phyloP scores from a whole-genome alignment of 2,329 filamentous ascomycete species.

The Diplodia sapinea region DNA sequence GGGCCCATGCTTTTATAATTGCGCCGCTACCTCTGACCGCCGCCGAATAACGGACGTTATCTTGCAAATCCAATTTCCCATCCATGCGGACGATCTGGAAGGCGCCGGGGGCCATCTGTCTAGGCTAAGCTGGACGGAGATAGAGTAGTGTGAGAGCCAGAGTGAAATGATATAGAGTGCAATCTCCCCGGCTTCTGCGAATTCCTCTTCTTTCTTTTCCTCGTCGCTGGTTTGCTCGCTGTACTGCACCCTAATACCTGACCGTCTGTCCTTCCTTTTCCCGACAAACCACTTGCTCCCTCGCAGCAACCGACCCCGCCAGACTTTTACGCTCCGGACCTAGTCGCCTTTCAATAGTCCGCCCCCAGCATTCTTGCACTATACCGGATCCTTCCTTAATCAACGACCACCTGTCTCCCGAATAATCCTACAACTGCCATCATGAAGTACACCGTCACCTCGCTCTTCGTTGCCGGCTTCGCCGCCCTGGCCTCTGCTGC shows the following conservation, averaged over 20 bases:
- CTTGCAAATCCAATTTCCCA: slow-evolving; percentile 22
- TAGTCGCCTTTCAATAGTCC: slow-evolving; percentile 22
- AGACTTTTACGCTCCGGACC: neutral
- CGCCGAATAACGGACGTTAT: slow-evolving; percentile 16
- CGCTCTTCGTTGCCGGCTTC: slow-evolving; percentile 53
- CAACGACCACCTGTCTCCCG: neutral
- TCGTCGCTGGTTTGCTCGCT: slow-evolving; percentile 2
- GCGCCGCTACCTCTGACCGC: neutral
- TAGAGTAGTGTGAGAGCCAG: neutral
- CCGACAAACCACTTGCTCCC: neutral
- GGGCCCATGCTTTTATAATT: neutral
- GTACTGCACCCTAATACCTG: slow-evolving; percentile 3
- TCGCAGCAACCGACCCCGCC: slow-evolving; percentile 1
- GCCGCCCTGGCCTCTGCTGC: slow-evolving; percentile 51
- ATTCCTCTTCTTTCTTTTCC: neutral
- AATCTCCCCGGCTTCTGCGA: neutral
- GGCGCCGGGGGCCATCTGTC: neutral
- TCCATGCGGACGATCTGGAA: slow-evolving; percentile 27
- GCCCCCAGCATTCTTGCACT: slow-evolving; percentile 13
- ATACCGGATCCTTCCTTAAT: slow-evolving; percentile 2
- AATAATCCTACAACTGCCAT: slow-evolving; percentile 35
- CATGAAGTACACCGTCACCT: slow-evolving; percentile 52
- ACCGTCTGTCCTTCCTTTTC: slow-evolving; percentile 15
- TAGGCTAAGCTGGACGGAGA: neutral
- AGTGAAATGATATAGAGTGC: neutral